Percentiles rank a stretch among this genome's conserved stretches.
Evolutionary conservation across 2,329 filamentous ascomycete genomes (phyloP).

Genomic region (Fusarium sp.): DNA sequence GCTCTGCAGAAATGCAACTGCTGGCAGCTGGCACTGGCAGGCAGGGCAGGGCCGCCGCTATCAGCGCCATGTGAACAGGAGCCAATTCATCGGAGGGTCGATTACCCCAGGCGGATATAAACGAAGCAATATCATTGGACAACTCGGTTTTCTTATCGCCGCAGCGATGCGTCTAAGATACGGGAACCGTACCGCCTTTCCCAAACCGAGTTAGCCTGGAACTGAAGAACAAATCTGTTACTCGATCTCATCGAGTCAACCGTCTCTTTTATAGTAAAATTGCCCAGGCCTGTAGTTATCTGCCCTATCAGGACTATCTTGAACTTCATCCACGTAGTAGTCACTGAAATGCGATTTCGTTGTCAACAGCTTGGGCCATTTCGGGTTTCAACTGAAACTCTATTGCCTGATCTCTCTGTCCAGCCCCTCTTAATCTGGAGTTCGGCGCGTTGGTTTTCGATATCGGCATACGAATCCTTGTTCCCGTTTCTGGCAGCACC

Average conservation of each 20-base stretch:
- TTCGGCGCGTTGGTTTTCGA: background rate
- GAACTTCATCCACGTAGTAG: constrained; percentile 1
- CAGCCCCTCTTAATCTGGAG: background rate
- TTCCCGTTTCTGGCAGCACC: background rate
- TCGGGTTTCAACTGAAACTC: constrained; percentile 19
- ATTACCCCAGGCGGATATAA: constrained; percentile 37
- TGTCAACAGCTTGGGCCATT: constrained; percentile 8
- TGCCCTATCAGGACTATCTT: constrained; percentile 21
- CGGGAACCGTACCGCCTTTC: constrained; percentile 9
- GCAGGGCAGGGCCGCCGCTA: constrained; percentile 24
- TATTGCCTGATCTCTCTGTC: background rate
- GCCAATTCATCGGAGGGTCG: constrained; percentile 28
- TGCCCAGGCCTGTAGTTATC: constrained; percentile 19
- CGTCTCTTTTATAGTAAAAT: constrained; percentile 16
- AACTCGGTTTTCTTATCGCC: constrained; percentile 28
- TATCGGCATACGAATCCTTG: background rate
- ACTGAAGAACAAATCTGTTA: constrained; percentile 44
- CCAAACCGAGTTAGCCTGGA: constrained; percentile 24
- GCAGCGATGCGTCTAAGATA: constrained; percentile 31
- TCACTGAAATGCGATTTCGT: constrained; percentile 16
- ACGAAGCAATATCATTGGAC: constrained; percentile 26
- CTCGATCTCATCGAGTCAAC: constrained; percentile 59
- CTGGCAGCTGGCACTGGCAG: background rate
- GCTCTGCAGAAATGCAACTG: constrained; percentile 14
- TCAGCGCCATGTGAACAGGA: constrained; percentile 13